Conservation (phyloP, 2,329 filamentous ascomycete species). For the Pseudogymnoascus sp. region DNA sequence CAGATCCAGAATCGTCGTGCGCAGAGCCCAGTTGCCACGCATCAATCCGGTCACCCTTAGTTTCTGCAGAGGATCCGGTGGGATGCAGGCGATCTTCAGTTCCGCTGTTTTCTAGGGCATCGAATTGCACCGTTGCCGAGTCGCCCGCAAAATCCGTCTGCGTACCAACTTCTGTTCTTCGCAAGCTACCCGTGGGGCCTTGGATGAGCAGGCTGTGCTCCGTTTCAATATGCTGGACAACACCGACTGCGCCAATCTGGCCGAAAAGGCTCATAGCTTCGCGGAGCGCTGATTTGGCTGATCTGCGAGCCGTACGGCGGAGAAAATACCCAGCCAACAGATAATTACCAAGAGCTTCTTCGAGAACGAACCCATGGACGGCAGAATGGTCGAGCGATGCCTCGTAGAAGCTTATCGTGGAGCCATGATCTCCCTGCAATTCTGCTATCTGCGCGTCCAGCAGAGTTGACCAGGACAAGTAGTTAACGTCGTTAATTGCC, state of each 20-base stretch:
- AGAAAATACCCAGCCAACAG: constrained; percentile 66
- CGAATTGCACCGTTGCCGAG: constrained; percentile 44
- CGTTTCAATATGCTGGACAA: constrained; percentile 59
- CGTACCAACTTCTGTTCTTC: constrained; percentile 53
- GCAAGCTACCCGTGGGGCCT: constrained; percentile 49
- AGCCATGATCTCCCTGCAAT: constrained; percentile 46
- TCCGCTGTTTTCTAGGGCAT: constrained; percentile 35
- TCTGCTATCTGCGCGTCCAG: constrained; percentile 63
- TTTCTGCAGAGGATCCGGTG: constrained; percentile 33
- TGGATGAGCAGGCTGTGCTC: constrained; percentile 61
- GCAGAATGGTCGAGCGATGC: constrained; percentile 63
- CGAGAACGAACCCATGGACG: constrained; percentile 57
- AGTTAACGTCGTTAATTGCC: constrained; percentile 60
- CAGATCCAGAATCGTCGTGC: constrained; percentile 49
- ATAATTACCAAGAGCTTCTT: constrained; percentile 67
- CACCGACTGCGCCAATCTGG: constrained; percentile 59
- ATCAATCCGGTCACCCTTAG: constrained; percentile 50
- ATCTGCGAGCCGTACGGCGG: constrained; percentile 54
- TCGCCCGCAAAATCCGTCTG: constrained; percentile 66
- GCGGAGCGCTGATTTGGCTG: constrained; percentile 59
- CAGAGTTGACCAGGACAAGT: constrained; percentile 59
- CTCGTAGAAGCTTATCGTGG: constrained; percentile 59
- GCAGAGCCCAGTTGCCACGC: constrained; percentile 54
- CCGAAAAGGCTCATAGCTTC: constrained; percentile 63
- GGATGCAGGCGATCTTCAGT: constrained; percentile 33